These are phyloP conservation scores for Phytophthora ohioensis DNA, from an alignment of 352 stramenopile species.

Conservation along the genomic window DNA sequence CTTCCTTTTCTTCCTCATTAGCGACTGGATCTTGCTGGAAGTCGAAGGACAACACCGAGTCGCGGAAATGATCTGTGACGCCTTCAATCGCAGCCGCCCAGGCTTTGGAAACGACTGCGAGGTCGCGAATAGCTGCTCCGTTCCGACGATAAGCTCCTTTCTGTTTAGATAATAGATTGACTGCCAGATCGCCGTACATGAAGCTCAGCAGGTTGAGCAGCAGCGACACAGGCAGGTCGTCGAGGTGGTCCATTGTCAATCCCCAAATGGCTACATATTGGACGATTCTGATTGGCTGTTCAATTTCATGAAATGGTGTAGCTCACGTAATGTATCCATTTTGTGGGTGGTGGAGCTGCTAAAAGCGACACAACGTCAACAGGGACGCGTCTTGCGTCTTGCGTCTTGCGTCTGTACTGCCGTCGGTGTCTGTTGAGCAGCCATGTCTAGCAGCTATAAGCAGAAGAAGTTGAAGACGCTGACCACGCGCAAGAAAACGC, in stretches of 20 bases:
- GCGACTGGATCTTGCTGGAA: conserved; percentile 10
- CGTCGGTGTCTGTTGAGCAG: neutral
- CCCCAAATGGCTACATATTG: neutral
- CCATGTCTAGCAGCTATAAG: conserved; percentile 87
- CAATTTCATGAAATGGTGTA: neutral
- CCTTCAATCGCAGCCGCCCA: conserved; percentile 19
- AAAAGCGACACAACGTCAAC: conserved; percentile 7
- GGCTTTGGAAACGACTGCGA: conserved; percentile 18
- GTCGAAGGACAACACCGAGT: conserved; percentile 20
- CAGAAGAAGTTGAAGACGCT: conserved; percentile 88
- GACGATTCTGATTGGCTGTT: conserved; percentile 8
- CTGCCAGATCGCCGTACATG: conserved; percentile 13
- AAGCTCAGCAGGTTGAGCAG: conserved; percentile 24
- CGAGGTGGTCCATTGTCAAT: too few species aligned
- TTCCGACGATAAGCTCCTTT: neutral
- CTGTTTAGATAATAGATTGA: conserved; percentile 8
- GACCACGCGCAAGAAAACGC: conserved; percentile 81
- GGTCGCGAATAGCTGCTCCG: neutral
- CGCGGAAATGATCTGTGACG: conserved; percentile 16
- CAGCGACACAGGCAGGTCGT: neutral
- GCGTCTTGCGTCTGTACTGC: neutral
- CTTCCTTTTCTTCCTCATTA: neutral
- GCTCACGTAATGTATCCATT: too few species aligned
- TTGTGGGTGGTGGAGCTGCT: too few species aligned
- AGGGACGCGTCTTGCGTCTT: conserved; percentile 3